phyloP scores from a whole-genome alignment of 805 yeast species.

The Wickerhamiella allomyrinae region DNA sequence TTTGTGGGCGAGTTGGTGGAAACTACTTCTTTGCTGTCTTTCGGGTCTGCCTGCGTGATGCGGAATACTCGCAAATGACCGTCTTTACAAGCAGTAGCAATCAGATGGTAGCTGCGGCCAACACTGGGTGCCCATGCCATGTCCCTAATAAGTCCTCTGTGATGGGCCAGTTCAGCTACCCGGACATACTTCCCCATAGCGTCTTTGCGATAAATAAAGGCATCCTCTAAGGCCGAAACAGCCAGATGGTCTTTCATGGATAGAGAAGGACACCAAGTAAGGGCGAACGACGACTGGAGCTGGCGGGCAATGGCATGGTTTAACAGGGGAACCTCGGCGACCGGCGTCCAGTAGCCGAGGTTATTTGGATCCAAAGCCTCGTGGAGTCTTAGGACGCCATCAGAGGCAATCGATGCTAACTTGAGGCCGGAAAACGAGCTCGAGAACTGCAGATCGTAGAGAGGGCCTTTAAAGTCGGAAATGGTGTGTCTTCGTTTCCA shows the following conservation, averaged over 20 bases:
- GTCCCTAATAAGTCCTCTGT: slow-evolving; percentile 71
- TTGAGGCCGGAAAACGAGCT: slow-evolving; percentile 72
- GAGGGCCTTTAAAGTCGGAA: slow-evolving; percentile 77
- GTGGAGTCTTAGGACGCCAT: slow-evolving; percentile 71
- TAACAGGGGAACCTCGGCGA: slow-evolving; percentile 49
- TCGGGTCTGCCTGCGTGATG: slow-evolving; percentile 22
- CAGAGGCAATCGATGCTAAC: slow-evolving; percentile 77
- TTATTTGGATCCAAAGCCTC: slow-evolving; percentile 87
- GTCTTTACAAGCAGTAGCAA: slow-evolving; percentile 94
- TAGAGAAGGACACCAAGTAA: slow-evolving; percentile 85
- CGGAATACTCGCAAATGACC: slow-evolving; percentile 81
- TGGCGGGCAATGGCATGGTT: slow-evolving; percentile 62
- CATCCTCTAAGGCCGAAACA: slow-evolving; percentile 78
- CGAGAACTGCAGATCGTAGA: slow-evolving; percentile 81
- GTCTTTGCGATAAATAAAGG: slow-evolving; percentile 48
- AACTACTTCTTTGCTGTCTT: background rate
- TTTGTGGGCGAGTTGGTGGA: no score
- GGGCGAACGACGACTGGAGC: slow-evolving; percentile 69
- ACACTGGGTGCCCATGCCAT: slow-evolving; percentile 95
- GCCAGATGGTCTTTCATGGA: slow-evolving; percentile 68
- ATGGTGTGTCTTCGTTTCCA: slow-evolving; percentile 67
- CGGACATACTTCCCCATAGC: slow-evolving; percentile 29
- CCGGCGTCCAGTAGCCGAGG: slow-evolving; percentile 63
- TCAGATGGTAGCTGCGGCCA: slow-evolving; percentile 74
- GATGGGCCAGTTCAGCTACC: slow-evolving; percentile 63